These are phyloP conservation scores for Gaertneriomyces semiglobifer DNA, from an alignment of 192 early-diverging fungal species.

Conservation along the genomic window DNA sequence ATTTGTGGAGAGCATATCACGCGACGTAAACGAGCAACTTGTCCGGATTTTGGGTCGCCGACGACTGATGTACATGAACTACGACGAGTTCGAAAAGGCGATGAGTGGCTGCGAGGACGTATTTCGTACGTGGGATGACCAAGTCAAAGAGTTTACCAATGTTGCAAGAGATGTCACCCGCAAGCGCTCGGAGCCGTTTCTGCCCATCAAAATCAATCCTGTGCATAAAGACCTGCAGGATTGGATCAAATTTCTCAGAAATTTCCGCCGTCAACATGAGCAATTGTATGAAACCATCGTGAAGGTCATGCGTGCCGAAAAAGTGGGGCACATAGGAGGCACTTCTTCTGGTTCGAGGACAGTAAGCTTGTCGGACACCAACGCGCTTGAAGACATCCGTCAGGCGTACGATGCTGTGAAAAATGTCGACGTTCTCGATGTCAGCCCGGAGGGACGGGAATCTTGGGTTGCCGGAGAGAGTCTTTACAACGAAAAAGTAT, in stretches of 20 bases:
- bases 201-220: slow-evolving; percentile 89
- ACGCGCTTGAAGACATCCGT: slow-evolving; percentile 84
- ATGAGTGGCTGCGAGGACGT: slow-evolving; percentile 80
- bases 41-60: slow-evolving; percentile 81
- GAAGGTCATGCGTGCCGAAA: slow-evolving; percentile 78
- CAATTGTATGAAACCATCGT: slow-evolving; percentile 95
- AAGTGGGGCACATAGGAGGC: slow-evolving; percentile 34
- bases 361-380: slow-evolving; percentile 60
- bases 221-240: slow-evolving; percentile 94
- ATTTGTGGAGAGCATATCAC: slow-evolving; percentile 91
- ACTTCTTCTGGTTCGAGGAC: slow-evolving; percentile 42
- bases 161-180: slow-evolving; percentile 92
- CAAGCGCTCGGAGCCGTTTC: slow-evolving; percentile 89
- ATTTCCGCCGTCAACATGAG: slow-evolving; percentile 95
- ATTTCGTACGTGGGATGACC: slow-evolving; percentile 91
- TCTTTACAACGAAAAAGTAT: slow-evolving; percentile 90
- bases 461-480: slow-evolving; percentile 88
- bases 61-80: slow-evolving; percentile 91
- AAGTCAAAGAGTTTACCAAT: slow-evolving; percentile 92
- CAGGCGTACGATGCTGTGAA: slow-evolving; percentile 89
- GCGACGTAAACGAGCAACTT: slow-evolving; percentile 91
- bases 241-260: slow-evolving; percentile 80
- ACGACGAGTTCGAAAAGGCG: slow-evolving; percentile 84
- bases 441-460: slow-evolving; percentile 88
- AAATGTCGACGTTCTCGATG: slow-evolving; percentile 91